Base-by-base conservation (phyloP, 2,329 filamentous ascomycete genomes). In the Tolypocladium inflatum region DNA sequence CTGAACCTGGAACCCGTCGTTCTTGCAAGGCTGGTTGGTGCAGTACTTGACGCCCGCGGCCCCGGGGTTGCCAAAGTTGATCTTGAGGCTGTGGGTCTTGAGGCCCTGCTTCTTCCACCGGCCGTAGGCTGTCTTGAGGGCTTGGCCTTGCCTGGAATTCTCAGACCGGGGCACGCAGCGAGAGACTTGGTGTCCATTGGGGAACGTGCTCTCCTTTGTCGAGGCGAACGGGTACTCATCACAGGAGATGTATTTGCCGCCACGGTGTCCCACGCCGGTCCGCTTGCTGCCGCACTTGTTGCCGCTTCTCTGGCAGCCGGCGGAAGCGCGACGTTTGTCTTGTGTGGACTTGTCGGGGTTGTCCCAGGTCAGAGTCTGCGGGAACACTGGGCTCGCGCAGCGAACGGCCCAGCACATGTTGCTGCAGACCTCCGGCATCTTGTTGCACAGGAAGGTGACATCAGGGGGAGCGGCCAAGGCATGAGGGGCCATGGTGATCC, bases 371-470 rank as follows among this genome's bases (percentile, higher is more conserved):
- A 63, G 51, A 4, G 38, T 53, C 15, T 59, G 57, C 1, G 63
- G 23, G 45, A 64, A 64, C 6, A 38, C 52, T 1, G 64, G 62
- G 3, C 54, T 56, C 26, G 60, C 64, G 57, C 63, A 65, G 45
- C 62, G 63, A 43, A 61, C 55, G 53, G 64, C 64, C 58, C 62
- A 65, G 60, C 64, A 64, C 60, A 65, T 65, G 63, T 64, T 65
- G 26, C 58, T 60, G 58, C 63, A 65, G 41, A 65, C 55, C 15
- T 65, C 62, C 21, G 63, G 59, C 55, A 61, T 61, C 45, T 57
- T 57, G 56, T 61, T 52, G 58, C 63, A 64, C 33, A 57, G 39
- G 52, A 64, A 64, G 23, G 59, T 64, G 33, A 64, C 55, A 54
- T 65, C 63, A 39, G 64, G 64, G 6, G 62, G 61, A 1, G 53